These are phyloP conservation scores for Wickerhamiella domercqiae DNA, from an alignment of 805 yeast genomes.

Conservation along the genomic window DNA sequence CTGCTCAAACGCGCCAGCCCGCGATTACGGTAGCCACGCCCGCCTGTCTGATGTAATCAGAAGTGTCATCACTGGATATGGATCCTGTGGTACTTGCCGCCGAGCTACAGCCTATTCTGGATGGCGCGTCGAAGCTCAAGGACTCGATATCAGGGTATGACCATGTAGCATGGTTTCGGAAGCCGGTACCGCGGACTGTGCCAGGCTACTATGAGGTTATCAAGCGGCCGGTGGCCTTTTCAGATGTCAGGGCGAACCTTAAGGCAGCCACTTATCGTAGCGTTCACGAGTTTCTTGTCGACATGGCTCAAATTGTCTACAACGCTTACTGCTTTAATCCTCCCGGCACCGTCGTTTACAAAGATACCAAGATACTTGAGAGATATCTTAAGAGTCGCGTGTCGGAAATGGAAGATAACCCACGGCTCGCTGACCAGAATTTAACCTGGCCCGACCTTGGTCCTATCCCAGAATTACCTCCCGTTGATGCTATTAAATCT, in stretches of 20 bases:
- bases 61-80: neutral
- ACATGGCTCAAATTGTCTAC: constrained; percentile 75
- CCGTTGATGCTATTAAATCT: neutral
- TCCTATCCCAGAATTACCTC: constrained; percentile 26
- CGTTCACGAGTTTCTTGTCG: constrained; percentile 57
- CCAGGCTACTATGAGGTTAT: constrained; percentile 72
- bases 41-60: neutral
- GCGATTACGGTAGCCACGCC: neutral
- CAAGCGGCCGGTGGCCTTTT: constrained; percentile 66
- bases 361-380: constrained; percentile 50
- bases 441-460: constrained; percentile 52
- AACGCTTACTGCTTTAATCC: constrained; percentile 78
- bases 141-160: constrained; percentile 26
- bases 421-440: constrained; percentile 22
- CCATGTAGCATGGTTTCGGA: constrained; percentile 45
- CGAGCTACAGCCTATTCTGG: constrained; percentile 16
- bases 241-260: constrained; percentile 44
- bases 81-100: constrained; percentile 1
- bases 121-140: constrained; percentile 22
- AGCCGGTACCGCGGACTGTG: constrained; percentile 55
- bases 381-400: constrained; percentile 33
- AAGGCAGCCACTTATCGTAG: constrained; percentile 38
- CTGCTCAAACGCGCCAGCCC: neutral
- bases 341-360: constrained; percentile 49
- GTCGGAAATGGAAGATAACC: constrained; percentile 34